These are phyloP conservation scores for Metschnikowia continentalis DNA, from an alignment of 805 yeast genomes.

Conservation along the genomic window DNA sequence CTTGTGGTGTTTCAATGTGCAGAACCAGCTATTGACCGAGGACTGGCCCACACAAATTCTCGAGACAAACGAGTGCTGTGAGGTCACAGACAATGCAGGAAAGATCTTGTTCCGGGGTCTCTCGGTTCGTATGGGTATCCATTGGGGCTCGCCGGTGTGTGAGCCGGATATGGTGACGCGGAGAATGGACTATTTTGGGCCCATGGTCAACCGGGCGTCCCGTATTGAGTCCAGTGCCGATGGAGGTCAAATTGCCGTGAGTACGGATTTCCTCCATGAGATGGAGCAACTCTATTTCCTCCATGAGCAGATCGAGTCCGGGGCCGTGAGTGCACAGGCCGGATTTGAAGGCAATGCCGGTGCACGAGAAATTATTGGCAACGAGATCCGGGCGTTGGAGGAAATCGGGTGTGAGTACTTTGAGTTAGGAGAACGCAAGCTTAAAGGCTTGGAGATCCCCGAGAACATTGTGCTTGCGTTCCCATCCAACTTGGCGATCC, in stretches of 20 bases:
- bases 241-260: constrained; percentile 94
- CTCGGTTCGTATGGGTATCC: constrained; percentile 96
- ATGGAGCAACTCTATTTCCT: constrained; percentile 52
- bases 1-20: constrained; percentile 93
- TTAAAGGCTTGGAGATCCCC: constrained; percentile 92
- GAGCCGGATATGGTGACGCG: constrained; percentile 92
- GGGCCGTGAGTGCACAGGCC: constrained; percentile 26
- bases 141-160: constrained; percentile 97
- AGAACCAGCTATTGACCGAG: constrained; percentile 69
- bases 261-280: constrained; percentile 76
- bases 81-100: constrained; percentile 61
- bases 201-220: constrained; percentile 95
- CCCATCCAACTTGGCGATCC: constrained; percentile 58
- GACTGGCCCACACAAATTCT: constrained; percentile 96
- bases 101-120: constrained; percentile 75
- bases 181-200: constrained; percentile 98
- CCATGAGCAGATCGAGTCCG: constrained; percentile 38
- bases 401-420: constrained; percentile 65
- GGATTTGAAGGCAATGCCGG: constrained; percentile 44
- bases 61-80: constrained; percentile 78
- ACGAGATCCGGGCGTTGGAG: constrained; percentile 59
- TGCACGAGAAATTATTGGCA: constrained; percentile 56
- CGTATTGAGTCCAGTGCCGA: constrained; percentile 92
- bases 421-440: constrained; percentile 78
- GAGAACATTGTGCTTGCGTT: constrained; percentile 78